Percentiles rank a stretch among this genome's conserved stretches.
Evolutionary conservation across 352 stramenopile genomes (phyloP).

Genomic region (Pythium volutum): DNA sequence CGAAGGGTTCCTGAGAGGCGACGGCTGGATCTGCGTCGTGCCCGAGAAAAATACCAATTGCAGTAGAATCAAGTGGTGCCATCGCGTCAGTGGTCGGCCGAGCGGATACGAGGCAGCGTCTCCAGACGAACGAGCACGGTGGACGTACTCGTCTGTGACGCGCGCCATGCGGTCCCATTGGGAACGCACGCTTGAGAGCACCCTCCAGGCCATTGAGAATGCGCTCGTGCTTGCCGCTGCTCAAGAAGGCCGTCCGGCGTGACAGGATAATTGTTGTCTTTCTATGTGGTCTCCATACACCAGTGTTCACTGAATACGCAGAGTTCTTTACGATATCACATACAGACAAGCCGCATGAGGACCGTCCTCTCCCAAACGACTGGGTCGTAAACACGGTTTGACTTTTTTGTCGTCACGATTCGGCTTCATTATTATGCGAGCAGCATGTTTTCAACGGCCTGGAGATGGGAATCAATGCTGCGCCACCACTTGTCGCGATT

Average conservation of each 20-base stretch:
- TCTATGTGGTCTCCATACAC: too few species aligned
- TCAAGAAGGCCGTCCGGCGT: background rate
- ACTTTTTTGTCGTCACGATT: too few species aligned
- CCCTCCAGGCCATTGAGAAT: constrained; percentile 9
- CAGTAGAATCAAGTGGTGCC: constrained; percentile 8
- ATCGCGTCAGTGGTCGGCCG: background rate
- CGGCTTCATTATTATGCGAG: too few species aligned
- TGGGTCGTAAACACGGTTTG: too few species aligned
- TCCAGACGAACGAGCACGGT: constrained; percentile 2
- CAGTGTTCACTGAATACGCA: too few species aligned
- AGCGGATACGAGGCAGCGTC: background rate
- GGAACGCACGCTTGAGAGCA: background rate
- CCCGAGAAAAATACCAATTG: background rate
- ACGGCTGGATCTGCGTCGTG: constrained; percentile 3
- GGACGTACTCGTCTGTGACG: background rate
- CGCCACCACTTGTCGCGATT: constrained; percentile 2
- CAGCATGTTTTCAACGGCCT: constrained; percentile 1
- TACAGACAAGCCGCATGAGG: too few species aligned
- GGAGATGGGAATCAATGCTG: constrained; percentile 1
- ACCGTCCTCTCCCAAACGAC: too few species aligned
- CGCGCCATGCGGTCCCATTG: background rate
- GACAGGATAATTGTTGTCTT: too few species aligned
- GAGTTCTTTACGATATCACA: too few species aligned
- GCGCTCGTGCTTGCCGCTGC: background rate
- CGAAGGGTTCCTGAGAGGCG: background rate